Evolutionary conservation across 2,329 filamentous ascomycete species (phyloP), one percentile per base, ranked within the genome.

Genomic region (Cryphonectria carpinicola): DNA sequence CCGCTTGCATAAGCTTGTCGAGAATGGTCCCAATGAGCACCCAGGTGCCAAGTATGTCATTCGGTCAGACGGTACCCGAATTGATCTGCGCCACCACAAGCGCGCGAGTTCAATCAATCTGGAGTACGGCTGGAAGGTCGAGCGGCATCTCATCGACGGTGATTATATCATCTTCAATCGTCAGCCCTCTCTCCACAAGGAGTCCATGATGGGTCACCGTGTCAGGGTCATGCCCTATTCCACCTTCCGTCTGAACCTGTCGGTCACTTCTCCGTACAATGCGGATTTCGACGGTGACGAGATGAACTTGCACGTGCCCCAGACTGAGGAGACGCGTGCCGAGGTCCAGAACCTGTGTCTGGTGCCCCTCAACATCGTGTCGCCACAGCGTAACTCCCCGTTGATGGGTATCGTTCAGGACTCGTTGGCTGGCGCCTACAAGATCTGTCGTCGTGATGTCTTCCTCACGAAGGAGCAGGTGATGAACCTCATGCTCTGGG

Each of bases 341-440:
- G 96, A 99, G 81, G 90, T 99, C 76, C 93, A 90, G 81, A 92
- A 98, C 79, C 88, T 99, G 19, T 98, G 95, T 81, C 92, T 98
- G 88, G 96, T 99, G n/a, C 96, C 96, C 0, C 88, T 96, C 76
- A 98, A 99, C 81, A 98, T 99, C 77, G 97, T 99, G 13, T 99
- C 97, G 1, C 96, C 96, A 5, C 96, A 99, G 82, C 91, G 95
- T 79, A 99, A 99, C 82, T 93, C 93, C 70, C 97, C 96, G 63
- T 87, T 99, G 70, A 99, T 99, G 97, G 97, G 97, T 89, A 98
- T 99, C 76, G 96, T 99, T 32, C 96, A 99, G 81, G 96, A 99
- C 81, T 97, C 95, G 35, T 87, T 99, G 71, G 96, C 95, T 75
- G 96, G 97, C 82, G 92, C 94, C 60, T 99, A 98, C 89, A 99